phyloP scores from a whole-genome alignment of 2,329 filamentous ascomycete species.

The Anthostomella pinea region DNA sequence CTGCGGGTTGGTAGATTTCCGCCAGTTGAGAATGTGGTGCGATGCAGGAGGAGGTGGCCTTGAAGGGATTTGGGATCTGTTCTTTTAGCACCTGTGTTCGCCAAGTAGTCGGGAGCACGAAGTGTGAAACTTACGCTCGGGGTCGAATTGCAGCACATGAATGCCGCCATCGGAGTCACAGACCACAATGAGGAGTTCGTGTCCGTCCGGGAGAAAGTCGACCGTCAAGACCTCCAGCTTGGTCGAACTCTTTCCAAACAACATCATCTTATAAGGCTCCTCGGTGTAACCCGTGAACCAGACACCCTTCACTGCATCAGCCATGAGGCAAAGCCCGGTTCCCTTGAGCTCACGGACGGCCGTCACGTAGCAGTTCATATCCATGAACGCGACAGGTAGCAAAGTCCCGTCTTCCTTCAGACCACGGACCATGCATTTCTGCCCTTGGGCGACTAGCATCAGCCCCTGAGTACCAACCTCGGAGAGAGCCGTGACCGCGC shows the following conservation, averaged over 20 bases:
- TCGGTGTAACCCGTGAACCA: conserved; percentile 98
- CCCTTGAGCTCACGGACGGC: conserved; percentile 79
- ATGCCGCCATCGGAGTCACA: conserved; percentile 83
- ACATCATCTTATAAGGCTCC: conserved; percentile 91
- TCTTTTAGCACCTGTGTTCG: no score
- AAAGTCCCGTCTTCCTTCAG: conserved; percentile 93
- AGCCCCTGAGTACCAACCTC: conserved; percentile 85
- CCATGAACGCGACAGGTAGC: conserved; percentile 92
- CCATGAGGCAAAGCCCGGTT: conserved; percentile 82
- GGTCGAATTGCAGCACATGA: conserved; percentile 89
- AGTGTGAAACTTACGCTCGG: conserved; percentile 67
- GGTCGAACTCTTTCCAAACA: conserved; percentile 83
- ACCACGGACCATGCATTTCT: conserved; percentile 95
- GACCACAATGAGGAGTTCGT: conserved; percentile 77
- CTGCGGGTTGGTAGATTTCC: conserved; percentile 72
- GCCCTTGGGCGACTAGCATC: conserved; percentile 86
- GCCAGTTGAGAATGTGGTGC: conserved; percentile 83
- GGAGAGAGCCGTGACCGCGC: conserved; percentile 82
- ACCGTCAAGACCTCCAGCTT: conserved; percentile 75
- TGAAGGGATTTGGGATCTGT: conserved; percentile 89
- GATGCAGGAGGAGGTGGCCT: conserved; percentile 81
- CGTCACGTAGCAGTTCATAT: conserved; percentile 92
- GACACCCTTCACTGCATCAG: conserved; percentile 87
- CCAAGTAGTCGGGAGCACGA: background rate
- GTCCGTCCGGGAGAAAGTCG: conserved; percentile 84